Conservation (phyloP, 345 rosid species). For the Eucalyptus rudis region DNA sequence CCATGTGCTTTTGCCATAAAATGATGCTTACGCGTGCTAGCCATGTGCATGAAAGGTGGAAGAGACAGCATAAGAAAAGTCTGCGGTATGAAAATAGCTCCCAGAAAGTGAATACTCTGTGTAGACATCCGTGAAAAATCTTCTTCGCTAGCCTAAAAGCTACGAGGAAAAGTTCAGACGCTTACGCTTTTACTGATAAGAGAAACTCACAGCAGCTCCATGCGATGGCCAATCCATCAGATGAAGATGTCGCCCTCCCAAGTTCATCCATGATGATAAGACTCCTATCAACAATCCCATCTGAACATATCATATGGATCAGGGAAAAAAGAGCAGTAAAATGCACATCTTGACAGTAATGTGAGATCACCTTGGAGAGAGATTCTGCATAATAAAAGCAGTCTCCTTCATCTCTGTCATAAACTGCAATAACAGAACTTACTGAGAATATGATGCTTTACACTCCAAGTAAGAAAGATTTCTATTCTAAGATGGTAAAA, state of each 20-base stretch:
- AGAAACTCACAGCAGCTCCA: conserved; percentile 98
- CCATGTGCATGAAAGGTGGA: not conserved
- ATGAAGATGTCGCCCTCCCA: conserved; percentile 96
- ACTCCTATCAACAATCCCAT: conserved; percentile 30
- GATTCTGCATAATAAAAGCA: conserved; percentile 92
- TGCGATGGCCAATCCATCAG: conserved; percentile 90
- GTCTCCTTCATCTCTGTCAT: conserved; percentile 99
- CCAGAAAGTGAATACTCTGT: not conserved
- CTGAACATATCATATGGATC: not conserved
- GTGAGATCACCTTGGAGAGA: conserved; percentile 46
- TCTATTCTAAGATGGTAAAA: not conserved
- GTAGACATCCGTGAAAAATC: not conserved
- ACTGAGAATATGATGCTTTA: not conserved
- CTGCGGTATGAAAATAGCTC: not conserved
- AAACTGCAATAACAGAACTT: conserved; percentile 35
- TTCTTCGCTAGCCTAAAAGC: not conserved
- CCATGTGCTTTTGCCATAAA: not conserved
- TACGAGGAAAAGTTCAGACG: not conserved
- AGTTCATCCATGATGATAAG: conserved; percentile 92
- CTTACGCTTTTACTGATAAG: conserved; percentile 70
- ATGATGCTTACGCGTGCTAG: not conserved
- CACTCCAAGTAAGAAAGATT: not conserved
- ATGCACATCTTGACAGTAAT: not conserved
- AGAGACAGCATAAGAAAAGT: not conserved
- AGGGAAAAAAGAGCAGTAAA: not conserved